These are phyloP conservation scores for Penicillium sp. DNA, from an alignment of 2,329 filamentous ascomycete genomes.

Conservation along the genomic window DNA sequence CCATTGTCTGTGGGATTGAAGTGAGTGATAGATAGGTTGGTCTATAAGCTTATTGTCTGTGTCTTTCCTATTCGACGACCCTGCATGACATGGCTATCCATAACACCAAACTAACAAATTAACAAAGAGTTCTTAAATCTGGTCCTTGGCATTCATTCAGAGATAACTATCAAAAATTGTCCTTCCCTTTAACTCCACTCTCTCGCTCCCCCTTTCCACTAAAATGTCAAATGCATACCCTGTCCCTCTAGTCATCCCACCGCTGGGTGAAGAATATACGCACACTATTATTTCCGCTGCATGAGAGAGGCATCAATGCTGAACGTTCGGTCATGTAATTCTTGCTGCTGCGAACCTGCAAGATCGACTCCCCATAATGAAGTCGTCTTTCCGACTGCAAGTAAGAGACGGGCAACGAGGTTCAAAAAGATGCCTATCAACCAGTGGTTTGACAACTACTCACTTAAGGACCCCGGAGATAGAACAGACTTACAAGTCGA, in stretches of 20 bases:
- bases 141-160: neutral
- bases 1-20: neutral
- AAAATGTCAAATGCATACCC: constrained; percentile 6
- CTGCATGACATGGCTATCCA: neutral
- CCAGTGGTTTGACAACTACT: constrained; percentile 53
- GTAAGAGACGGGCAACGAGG: constrained; percentile 42
- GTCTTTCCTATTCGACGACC: neutral
- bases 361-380: constrained; percentile 26
- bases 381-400: constrained; percentile 53
- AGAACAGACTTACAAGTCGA: constrained; percentile 44
- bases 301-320: constrained; percentile 41
- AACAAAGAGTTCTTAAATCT: neutral
- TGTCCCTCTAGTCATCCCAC: neutral
- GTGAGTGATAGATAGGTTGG: neutral
- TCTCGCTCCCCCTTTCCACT: neutral
- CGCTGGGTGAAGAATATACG: constrained; percentile 5
- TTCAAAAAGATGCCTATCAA: constrained; percentile 45
- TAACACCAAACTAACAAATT: neutral
- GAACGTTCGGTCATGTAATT: constrained; percentile 32
- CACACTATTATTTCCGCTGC: constrained; percentile 10
- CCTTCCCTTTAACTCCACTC: neutral
- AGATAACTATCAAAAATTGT: neutral
- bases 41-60: neutral
- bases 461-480: constrained; percentile 40
- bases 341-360: constrained; percentile 21